Percentiles rank a stretch among this genome's conserved stretches.
phyloP scores from a whole-genome alignment of 2,329 filamentous ascomycete genomes.

The Cylindrodendrum hubeiense region DNA sequence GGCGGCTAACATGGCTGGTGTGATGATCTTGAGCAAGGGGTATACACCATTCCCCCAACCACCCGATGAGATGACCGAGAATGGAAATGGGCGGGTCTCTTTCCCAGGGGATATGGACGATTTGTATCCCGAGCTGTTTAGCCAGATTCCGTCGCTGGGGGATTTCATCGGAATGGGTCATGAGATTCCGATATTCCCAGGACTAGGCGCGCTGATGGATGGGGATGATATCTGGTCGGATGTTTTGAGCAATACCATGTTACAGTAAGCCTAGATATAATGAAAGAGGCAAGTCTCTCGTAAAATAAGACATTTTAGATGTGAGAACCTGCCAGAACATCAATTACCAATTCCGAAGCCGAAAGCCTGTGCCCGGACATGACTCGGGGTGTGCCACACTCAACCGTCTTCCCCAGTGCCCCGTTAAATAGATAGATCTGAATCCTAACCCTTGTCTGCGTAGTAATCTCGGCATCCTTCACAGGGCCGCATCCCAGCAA shows the following conservation, averaged over 20 bases:
- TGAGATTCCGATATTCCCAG: slow-evolving; percentile 7
- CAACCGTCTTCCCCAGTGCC: not conserved
- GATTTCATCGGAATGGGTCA: slow-evolving; percentile 11
- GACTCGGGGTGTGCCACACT: not conserved
- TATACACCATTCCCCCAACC: not conserved
- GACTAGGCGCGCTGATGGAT: not conserved
- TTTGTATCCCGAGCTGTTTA: slow-evolving; percentile 8
- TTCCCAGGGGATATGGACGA: not conserved
- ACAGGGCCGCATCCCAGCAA: not conserved
- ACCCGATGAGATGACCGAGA: not conserved
- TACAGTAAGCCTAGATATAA: not conserved
- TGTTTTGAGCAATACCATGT: not conserved
- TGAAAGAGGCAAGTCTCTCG: too few relatives aligned
- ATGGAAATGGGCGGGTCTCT: not conserved
- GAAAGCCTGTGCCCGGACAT: not conserved
- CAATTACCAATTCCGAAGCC: not conserved
- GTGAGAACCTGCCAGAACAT: not conserved
- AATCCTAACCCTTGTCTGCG: not conserved
- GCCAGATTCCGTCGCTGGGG: slow-evolving; percentile 11
- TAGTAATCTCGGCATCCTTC: not conserved
- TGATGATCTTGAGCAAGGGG: not conserved
- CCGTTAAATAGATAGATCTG: slow-evolving; percentile 14
- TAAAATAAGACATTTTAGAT: not conserved
- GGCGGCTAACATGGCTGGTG: not conserved
- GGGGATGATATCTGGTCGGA: slow-evolving; percentile 10